Base-by-base conservation (phyloP, 371 early-diverging fungal genomes). In the Apophysomyces elegans region DNA sequence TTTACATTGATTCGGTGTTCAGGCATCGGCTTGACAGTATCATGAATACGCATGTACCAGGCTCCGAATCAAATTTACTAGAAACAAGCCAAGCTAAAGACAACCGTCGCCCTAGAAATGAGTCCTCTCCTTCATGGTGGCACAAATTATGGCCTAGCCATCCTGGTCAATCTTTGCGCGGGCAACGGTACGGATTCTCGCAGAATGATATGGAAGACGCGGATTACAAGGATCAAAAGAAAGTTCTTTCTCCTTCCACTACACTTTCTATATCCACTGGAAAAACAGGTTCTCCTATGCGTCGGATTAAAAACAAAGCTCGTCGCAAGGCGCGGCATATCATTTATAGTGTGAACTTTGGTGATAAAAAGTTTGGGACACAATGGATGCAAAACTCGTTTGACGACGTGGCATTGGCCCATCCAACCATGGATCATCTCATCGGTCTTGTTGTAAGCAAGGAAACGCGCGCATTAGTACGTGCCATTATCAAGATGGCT, bases 341-440 rank as follows among this genome's bases (percentile, higher is more conserved):
- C 14, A 80, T 80, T 11, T 65, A 73, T 13, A 77, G 80, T 37
- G 80, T 75, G 1, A 74, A 77, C 47, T 80, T 80, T 65, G 80
- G 77, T 0, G 80, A 80, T 56, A 66, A 77, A 54, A 68, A 71
- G 41, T 80, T 80, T 62, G 80, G 72, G 7, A 64, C 70, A 1
- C 75, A 73, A 44, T 80, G 80, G 80, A 80, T 80, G 80, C 68
- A 71, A 9, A 74, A 80, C 36, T 69, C 72, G 1, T 80, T 80
- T 70, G 77, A 80, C 7, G 78, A 80, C 26, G 74, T 75, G 4
- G 81, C 77, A 1, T 18, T 78, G 32, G 68, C 78, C 0, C 73
- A 80, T 57, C 81, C 81, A 1, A 47, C 72, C 4, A 65, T 78
- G 9, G 81, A 80, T 61, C 70, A 71, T 9, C 44, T 80, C 4